These are phyloP conservation scores for Plenodomus tracheiphilus DNA, from an alignment of 2,329 filamentous ascomycete species.

Conservation along the genomic window DNA sequence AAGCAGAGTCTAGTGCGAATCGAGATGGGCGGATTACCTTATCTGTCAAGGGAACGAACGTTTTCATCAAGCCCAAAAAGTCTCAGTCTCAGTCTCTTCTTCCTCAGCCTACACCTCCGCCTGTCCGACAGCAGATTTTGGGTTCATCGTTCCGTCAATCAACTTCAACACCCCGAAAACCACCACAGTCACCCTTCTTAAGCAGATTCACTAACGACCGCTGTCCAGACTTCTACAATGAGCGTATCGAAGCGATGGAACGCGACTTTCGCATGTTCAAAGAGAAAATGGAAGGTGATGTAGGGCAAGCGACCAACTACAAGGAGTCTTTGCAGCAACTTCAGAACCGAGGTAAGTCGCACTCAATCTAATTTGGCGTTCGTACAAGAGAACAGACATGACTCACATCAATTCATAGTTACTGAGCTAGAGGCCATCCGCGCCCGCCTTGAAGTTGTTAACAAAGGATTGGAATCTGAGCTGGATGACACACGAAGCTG, in stretches of 20 bases:
- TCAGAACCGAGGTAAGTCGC: conserved; percentile 70
- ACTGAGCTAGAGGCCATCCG: conserved; percentile 60
- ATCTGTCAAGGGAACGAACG: conserved; percentile 31
- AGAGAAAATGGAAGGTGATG: conserved; percentile 70
- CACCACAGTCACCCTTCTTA: conserved; percentile 61
- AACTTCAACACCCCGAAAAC: conserved; percentile 20
- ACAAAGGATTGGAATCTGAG: conserved; percentile 66
- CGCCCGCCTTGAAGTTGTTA: conserved; percentile 55
- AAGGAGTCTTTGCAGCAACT: conserved; percentile 76
- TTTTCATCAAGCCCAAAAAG: conserved; percentile 26
- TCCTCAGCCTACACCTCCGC: conserved; percentile 30
- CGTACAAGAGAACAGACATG: not conserved
- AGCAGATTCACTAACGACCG: conserved; percentile 74
- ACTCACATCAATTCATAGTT: conserved; percentile 44
- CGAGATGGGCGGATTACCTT: conserved; percentile 30
- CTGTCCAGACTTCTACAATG: conserved; percentile 75
- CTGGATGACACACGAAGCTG: conserved; percentile 64
- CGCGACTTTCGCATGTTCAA: conserved; percentile 71
- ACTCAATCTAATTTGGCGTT: no score
- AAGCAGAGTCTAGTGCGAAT: conserved; percentile 19
- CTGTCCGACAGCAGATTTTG: conserved; percentile 19
- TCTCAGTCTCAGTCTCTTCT: conserved; percentile 26
- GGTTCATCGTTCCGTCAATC: conserved; percentile 4
- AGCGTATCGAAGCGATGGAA: conserved; percentile 76
- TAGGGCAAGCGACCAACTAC: conserved; percentile 67